Conservation (phyloP, 768 basidiomycete genomes). For the Leccinum boreale region DNA sequence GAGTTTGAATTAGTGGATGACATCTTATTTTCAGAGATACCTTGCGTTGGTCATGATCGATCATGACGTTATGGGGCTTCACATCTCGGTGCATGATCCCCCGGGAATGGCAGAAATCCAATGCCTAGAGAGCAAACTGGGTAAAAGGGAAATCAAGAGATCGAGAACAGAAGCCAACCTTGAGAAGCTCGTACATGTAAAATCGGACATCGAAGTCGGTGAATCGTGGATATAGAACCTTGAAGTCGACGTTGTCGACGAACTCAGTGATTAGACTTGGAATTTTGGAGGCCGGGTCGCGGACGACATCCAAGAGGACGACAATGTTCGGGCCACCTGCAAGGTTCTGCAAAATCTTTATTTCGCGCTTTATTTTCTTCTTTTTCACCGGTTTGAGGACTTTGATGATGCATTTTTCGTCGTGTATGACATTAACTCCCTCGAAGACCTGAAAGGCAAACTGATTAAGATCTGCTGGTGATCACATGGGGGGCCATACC, state of each 20-base stretch:
- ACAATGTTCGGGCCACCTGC: conserved; percentile 96
- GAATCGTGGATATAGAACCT: conserved; percentile 92
- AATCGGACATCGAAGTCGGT: conserved; percentile 93
- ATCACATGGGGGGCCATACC: conserved; percentile 41
- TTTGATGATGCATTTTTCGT: conserved; percentile 97
- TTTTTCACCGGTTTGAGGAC: conserved; percentile 99
- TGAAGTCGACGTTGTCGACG: conserved; percentile 98
- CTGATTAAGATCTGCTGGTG: conserved; percentile 13
- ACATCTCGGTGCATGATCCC: conserved; percentile 99
- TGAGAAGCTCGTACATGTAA: conserved; percentile 96
- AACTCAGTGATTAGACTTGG: conserved; percentile 97
- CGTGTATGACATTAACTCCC: conserved; percentile 85
- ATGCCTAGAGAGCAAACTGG: conserved; percentile 49
- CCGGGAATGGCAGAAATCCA: conserved; percentile 97
- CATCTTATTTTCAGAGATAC: conserved; percentile 38
- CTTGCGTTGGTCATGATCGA: conserved; percentile 95
- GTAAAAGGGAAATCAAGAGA: neutral
- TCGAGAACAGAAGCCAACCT: conserved; percentile 44
- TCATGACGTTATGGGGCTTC: conserved; percentile 99
- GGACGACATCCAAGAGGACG: conserved; percentile 89
- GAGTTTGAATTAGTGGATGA: conserved; percentile 13
- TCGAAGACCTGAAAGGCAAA: conserved; percentile 70
- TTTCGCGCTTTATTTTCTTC: conserved; percentile 99
- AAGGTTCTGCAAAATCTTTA: conserved; percentile 96
- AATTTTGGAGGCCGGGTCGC: conserved; percentile 94